Evolutionary conservation across 2,329 filamentous ascomycete species (phyloP).

Genomic region (Pezicula neosporulosa): DNA sequence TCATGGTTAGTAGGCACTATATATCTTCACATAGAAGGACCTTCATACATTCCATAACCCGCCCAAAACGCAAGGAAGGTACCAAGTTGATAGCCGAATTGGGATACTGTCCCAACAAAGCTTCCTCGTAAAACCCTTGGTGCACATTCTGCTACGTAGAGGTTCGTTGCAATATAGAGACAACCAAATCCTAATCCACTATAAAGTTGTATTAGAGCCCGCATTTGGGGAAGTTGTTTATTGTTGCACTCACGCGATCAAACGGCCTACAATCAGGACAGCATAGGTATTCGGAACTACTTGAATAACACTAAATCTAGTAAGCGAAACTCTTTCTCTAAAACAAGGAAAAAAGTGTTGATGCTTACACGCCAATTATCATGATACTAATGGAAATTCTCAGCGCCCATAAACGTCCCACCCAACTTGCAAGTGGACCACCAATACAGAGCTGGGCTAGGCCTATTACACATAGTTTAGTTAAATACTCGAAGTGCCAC

Average conservation of each 20-base stretch:
- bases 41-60: slow-evolving; percentile 35
- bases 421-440: slow-evolving; percentile 31
- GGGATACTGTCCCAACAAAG: slow-evolving; percentile 36
- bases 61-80: slow-evolving; percentile 41
- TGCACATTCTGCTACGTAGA: slow-evolving; percentile 39
- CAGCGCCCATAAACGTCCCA: slow-evolving; percentile 36
- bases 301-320: slow-evolving; percentile 29
- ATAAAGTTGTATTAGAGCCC: background rate
- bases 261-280: slow-evolving; percentile 35
- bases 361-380: slow-evolving; percentile 33
- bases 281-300: slow-evolving; percentile 37
- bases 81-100: slow-evolving; percentile 40
- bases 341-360: no score
- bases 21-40: background rate
- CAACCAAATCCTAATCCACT: slow-evolving; percentile 38
- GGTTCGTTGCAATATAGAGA: slow-evolving; percentile 37
- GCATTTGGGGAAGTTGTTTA: background rate
- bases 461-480: slow-evolving; percentile 12
- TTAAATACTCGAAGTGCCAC: background rate
- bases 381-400: slow-evolving; percentile 35
- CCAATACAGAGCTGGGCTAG: slow-evolving; percentile 36
- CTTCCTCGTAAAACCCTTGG: slow-evolving; percentile 35
- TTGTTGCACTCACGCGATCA: slow-evolving; percentile 29
- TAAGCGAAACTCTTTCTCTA: background rate
- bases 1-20: background rate